Evolutionary conservation across 2,329 filamentous ascomycete genomes (phyloP).

Genomic region (Trichoderma atroviride): DNA sequence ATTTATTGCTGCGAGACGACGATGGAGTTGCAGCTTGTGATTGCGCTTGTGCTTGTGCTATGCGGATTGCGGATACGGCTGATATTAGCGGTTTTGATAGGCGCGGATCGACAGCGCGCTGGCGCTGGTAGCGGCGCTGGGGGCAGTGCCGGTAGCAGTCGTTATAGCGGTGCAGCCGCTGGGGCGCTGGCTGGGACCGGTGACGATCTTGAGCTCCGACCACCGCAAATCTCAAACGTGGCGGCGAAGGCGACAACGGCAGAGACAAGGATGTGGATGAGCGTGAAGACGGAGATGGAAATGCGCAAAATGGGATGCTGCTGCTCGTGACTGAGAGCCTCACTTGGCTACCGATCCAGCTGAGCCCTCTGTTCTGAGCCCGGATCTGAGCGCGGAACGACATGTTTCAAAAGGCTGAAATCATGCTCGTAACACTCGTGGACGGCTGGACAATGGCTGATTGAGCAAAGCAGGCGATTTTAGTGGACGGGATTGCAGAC

Average conservation of each 20-base stretch:
- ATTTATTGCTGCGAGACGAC: slow-evolving; percentile 19
- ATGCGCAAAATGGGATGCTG: background rate
- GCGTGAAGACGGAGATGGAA: background rate
- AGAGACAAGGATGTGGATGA: background rate
- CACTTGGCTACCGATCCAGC: background rate
- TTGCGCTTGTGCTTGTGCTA: background rate
- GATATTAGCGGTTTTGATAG: slow-evolving; percentile 21
- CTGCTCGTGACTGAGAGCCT: background rate
- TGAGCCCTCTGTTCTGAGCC: background rate
- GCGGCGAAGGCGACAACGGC: background rate
- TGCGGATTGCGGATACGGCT: slow-evolving; percentile 18
- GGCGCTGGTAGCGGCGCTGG: background rate
- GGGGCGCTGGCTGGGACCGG: slow-evolving; percentile 8
- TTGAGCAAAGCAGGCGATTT: too few relatives aligned
- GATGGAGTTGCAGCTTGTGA: slow-evolving; percentile 1
- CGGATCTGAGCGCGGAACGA: background rate
- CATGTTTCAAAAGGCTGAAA: background rate
- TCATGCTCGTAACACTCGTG: background rate
- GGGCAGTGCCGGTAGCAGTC: background rate
- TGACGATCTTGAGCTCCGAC: slow-evolving; percentile 19
- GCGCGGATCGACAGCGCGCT: slow-evolving; percentile 22
- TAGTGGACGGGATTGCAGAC: background rate
- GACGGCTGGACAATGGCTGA: too few relatives aligned
- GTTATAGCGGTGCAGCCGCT: background rate
- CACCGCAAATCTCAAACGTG: slow-evolving; percentile 6